Base-by-base conservation (phyloP, 1,284 basidiomycete species). In the Trichosporon inkin region DNA sequence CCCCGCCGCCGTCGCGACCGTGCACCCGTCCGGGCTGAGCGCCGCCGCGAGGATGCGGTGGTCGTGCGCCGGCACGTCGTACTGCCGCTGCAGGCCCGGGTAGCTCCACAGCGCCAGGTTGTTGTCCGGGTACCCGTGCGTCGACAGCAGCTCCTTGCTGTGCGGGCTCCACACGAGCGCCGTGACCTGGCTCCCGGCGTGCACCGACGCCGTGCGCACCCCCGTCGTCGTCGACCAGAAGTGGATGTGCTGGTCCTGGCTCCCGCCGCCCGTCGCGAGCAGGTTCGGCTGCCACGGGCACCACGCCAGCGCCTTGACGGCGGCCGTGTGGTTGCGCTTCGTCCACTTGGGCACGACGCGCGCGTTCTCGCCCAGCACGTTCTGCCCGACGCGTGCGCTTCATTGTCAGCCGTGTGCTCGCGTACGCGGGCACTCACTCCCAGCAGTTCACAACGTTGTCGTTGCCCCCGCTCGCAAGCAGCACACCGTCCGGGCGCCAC, bases 401-500 rank as follows among this genome's bases (percentile, higher is more conserved):
- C n/a, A n/a, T n/a, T n/a, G n/a, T n/a, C n/a, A n/a, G 55, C 2
- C 6, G 28, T 64, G 56, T 63, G 60, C 36, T 35, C 22, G 2
- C 4, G n/a, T n/a, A n/a, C n/a, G n/a, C n/a, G n/a, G n/a, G n/a
- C n/a, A 76, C 77, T 71, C 67, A 78, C 76, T 97, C 94, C 94
- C 93, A 97, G 57, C 95, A 88, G 73, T 96, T 95, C 58, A 97
- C 92, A 16, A 95, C 90, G 67, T 97, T 96, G 77, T 97, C 94
- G 75, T 97, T 96, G 0, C 92, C 92, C 6, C 94, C 93, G 67
- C 88, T 91, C 0, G 93, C 94, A 32, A 97, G 82, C n/a, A 94
- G 81, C 74, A 92, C 88, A 0, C 90, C 90, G 65, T 92, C 90
- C 2, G 81, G 72, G 41, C 92, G 81, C 92, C 92, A 94, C 28